These are phyloP conservation scores for Globisporangium paroecandrum DNA, from an alignment of 352 stramenopile genomes.

Conservation along the genomic window DNA sequence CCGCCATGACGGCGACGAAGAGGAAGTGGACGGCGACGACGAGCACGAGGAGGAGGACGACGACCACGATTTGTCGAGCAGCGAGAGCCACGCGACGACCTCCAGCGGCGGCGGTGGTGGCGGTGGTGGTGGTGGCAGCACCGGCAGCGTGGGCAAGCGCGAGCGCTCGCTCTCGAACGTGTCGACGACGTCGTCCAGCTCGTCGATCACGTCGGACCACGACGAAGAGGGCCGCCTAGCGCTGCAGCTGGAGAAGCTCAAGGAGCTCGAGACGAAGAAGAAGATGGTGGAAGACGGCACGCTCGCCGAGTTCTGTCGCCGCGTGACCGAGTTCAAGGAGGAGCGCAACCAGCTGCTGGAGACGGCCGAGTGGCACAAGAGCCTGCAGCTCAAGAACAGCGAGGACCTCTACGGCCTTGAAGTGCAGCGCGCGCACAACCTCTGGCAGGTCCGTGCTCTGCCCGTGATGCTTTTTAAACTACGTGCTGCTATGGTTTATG, in stretches of 20 bases:
- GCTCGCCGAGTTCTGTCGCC: constrained; percentile 76
- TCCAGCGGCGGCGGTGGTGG: background rate
- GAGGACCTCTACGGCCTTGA: constrained; percentile 78
- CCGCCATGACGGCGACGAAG: constrained; percentile 25
- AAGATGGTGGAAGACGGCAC: constrained; percentile 83
- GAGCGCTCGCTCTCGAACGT: constrained; percentile 65
- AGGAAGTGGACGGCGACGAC: constrained; percentile 27
- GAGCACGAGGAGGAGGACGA: constrained; percentile 21
- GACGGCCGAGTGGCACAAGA: constrained; percentile 76
- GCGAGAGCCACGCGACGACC: constrained; percentile 17
- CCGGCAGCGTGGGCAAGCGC: constrained; percentile 21
- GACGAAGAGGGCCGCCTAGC: constrained; percentile 34
- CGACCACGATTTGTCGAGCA: constrained; percentile 19
- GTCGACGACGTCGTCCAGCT: constrained; percentile 59
- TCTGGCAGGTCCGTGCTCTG: constrained; percentile 32
- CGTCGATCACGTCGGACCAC: constrained; percentile 45
- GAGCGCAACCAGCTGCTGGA: constrained; percentile 72
- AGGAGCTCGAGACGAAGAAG: constrained; percentile 80
- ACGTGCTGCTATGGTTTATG: background rate
- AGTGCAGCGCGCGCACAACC: constrained; percentile 61
- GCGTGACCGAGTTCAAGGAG: constrained; percentile 82
- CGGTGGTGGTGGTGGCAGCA: constrained; percentile 2
- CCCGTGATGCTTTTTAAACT: too few relatives aligned
- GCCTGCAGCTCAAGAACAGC: constrained; percentile 81
- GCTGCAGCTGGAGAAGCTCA: constrained; percentile 50